Percentiles rank a stretch among this genome's conserved stretches.
Conservation (phyloP, 345 rosid species). For the Anastatica hierochuntica region DNA sequence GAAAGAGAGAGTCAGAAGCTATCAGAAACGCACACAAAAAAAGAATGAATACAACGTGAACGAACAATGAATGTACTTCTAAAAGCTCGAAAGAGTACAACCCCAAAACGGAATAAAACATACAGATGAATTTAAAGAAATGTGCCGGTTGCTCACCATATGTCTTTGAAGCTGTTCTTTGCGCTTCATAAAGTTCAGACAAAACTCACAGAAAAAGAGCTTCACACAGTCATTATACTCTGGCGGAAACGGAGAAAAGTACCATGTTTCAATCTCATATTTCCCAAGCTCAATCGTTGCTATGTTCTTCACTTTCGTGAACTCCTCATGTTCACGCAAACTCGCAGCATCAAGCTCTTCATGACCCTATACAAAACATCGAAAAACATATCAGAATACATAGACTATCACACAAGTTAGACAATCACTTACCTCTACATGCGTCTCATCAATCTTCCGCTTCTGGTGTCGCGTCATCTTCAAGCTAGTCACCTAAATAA, state of each 20-base stretch:
- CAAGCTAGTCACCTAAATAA: conserved; percentile 72
- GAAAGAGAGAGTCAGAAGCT: too few relatives aligned
- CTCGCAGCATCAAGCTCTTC: conserved; percentile 99
- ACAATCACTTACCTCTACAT: conserved; percentile 64
- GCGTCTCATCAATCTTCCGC: conserved; percentile 97
- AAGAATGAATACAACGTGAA: too few relatives aligned
- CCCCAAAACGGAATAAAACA: too few relatives aligned
- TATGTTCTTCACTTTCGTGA: conserved; percentile 96
- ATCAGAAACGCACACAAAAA: too few relatives aligned
- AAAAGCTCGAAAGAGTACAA: too few relatives aligned
- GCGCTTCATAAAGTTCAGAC: conserved; percentile 97
- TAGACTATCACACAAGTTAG: too few relatives aligned
- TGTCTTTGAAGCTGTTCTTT: conserved; percentile 99
- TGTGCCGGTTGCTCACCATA: conserved; percentile 66
- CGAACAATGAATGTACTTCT: too few relatives aligned
- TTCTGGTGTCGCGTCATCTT: conserved; percentile 99
- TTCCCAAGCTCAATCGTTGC: conserved; percentile 98
- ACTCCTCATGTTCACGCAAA: conserved; percentile 97
- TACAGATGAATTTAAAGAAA: too few relatives aligned
- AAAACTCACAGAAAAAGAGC: conserved; percentile 98
- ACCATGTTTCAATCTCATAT: conserved; percentile 99
- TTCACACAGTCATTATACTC: conserved; percentile 89
- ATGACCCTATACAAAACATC: conserved; percentile 69
- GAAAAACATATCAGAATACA: background rate
- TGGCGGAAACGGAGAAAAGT: conserved; percentile 98